These are phyloP conservation scores for Picea glauca DNA, from an alignment of 75 land plant genomes.

Conservation along the genomic window DNA sequence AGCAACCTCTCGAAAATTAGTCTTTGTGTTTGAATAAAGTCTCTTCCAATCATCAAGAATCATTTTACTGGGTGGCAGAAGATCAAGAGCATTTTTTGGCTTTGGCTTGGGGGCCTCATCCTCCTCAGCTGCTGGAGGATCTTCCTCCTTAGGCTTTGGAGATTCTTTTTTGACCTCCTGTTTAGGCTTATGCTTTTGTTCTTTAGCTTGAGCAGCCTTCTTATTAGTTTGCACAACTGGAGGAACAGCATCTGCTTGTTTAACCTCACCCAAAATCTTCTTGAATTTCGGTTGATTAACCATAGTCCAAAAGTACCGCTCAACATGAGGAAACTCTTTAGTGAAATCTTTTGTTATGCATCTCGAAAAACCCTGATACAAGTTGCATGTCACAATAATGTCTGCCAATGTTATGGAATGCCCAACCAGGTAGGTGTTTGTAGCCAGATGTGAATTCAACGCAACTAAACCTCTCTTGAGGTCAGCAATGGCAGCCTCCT, in stretches of 20 bases:
- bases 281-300: slow-evolving; percentile 80
- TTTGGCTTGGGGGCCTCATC: slow-evolving; percentile 94
- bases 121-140: slow-evolving; percentile 32
- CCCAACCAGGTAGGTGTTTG: slow-evolving; percentile 80
- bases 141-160: slow-evolving; percentile 50
- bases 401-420: slow-evolving; percentile 84
- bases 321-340: slow-evolving; percentile 81
- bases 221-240: slow-evolving; percentile 47
- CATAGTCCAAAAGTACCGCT: slow-evolving; percentile 94
- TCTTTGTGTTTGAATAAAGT: slow-evolving; percentile 91
- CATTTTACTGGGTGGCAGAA: slow-evolving; percentile 93
- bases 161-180: slow-evolving; percentile 43
- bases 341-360: slow-evolving; percentile 71
- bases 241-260: slow-evolving; percentile 56
- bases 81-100: slow-evolving; percentile 85
- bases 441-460: slow-evolving; percentile 59
- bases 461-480: slow-evolving; percentile 64
- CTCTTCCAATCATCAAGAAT: slow-evolving; percentile 98
- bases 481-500: slow-evolving; percentile 41
- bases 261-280: slow-evolving; percentile 75
- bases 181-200: slow-evolving; percentile 39
- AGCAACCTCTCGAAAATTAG: slow-evolving; percentile 94
- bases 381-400: slow-evolving; percentile 68
- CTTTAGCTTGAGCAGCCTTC: slow-evolving; percentile 27
- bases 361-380: slow-evolving; percentile 33